Evolutionary conservation across 106 monocot genomes (phyloP).

Genomic region (Dioscorea zingiberensis): DNA sequence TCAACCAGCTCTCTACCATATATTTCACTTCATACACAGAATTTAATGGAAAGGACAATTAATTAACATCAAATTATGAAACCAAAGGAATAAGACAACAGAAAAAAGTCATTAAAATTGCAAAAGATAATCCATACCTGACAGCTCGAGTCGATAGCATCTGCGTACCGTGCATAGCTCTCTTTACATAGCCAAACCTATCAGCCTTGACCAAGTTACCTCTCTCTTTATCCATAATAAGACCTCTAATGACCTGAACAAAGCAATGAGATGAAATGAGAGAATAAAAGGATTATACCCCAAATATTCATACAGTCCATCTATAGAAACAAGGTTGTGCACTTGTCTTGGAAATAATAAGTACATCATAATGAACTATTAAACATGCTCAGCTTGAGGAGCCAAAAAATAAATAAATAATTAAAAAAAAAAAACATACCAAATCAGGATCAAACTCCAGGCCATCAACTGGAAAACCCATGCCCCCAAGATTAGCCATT

Average conservation of each 20-base stretch:
- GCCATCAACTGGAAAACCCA: slow-evolving; percentile 92
- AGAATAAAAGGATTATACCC: not conserved
- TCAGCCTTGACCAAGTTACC: slow-evolving; percentile 95
- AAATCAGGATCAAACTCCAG: slow-evolving; percentile 87
- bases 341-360: no score
- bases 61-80: no score
- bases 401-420: no score
- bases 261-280: slow-evolving; percentile 1
- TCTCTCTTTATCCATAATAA: slow-evolving; percentile 92
- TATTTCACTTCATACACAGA: slow-evolving; percentile 62
- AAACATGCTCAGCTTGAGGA: no score
- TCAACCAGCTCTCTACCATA: slow-evolving; percentile 97
- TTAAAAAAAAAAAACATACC: slow-evolving; percentile 52
- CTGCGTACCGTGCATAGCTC: slow-evolving; percentile 92
- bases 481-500: slow-evolving; percentile 80
- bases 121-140: slow-evolving; percentile 34
- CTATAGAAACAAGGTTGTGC: no score
- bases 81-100: not conserved
- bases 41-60: not conserved
- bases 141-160: slow-evolving; percentile 83
- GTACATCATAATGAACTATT: no score
- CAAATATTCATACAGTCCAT: no score
- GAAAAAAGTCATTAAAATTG: not conserved
- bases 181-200: slow-evolving; percentile 91
- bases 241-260: slow-evolving; percentile 84